Conservation (phyloP, 257 asterid species). For the Ajuga chamaepitys region DNA sequence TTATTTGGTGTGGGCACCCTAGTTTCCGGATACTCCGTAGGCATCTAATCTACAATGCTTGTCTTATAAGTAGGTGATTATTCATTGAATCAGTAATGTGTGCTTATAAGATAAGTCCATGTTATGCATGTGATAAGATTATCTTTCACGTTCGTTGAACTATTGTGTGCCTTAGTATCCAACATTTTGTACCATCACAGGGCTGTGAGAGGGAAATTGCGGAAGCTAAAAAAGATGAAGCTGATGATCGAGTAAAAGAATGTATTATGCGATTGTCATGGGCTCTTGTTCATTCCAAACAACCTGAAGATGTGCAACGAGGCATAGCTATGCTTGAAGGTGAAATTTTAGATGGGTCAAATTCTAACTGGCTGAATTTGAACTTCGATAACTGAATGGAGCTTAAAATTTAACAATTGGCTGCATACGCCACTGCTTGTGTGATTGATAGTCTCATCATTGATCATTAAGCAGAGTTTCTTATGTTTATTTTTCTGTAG, state of each 20-base stretch:
- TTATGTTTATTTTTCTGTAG: neutral
- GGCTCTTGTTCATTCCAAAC: constrained; percentile 75
- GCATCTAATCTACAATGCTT: neutral
- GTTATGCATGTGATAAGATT: neutral
- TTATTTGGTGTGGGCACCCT: neutral
- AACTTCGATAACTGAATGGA: neutral
- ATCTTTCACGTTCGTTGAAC: neutral
- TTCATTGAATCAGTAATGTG: neutral
- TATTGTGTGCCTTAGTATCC: neutral
- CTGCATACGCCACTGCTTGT: neutral
- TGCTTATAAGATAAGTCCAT: neutral
- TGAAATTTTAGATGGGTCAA: constrained; percentile 1
- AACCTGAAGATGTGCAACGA: constrained; percentile 59
- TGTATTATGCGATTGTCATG: constrained; percentile 73
- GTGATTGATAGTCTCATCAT: neutral
- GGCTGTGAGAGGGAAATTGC: constrained; percentile 68
- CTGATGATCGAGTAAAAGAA: constrained; percentile 41
- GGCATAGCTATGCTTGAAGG: constrained; percentile 86
- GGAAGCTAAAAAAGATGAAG: constrained; percentile 38
- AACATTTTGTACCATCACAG: constrained; percentile 20
- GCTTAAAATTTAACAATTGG: neutral
- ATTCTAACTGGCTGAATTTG: neutral
- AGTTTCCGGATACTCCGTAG: neutral
- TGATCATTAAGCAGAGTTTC: too few relatives aligned
- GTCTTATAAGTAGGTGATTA: neutral